Evolutionary conservation across 139 green algal genomes (phyloP), one percentile per base, ranked within the genome.

Genomic region (Haematococcus lacustris): DNA sequence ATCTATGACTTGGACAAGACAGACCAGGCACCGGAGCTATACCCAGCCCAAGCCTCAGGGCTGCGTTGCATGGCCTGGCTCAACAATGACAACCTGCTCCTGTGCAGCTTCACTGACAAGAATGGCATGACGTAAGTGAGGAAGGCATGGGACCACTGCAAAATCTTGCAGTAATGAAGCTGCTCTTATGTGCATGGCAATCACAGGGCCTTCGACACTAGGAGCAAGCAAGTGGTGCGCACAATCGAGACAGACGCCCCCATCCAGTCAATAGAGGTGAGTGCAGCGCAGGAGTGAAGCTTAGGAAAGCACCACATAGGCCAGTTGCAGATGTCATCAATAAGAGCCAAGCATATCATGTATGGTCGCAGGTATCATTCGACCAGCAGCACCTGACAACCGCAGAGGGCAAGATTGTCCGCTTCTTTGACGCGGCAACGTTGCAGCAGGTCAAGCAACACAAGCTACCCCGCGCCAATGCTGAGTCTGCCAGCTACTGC

Each of bases 1-100:
- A 71, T 98, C 1, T 99, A 85, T 61, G 93, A 99, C 70, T 70
- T 99, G 26, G 75, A 82, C 7, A 78, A 79, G 41, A 86, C 88
- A 0, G 89, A 92, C 0, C 86, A 87, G 9, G 84, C 85, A 17
- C 91, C 93, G 33, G 41, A 71, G 6, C 71, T 76, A 67, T 74
- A 92, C 21, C 61, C 73, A 33, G 33, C 50, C 0, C 64, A 83
- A 0, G 50, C 51, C 1, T 74, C 83, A 30, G 75, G 73, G 32
- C 86, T 98, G 34, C 87, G 91, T 5, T 81, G 68, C 39, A 75
- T 82, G 3, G 61, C 80, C 34, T 98, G 83, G 76, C 81, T 88
- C 17, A 65, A 83, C 26, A 74, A 93, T 71, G 91, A 97, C 77
- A 89, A 86, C 33, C 47, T 87, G 21, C 74, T 98, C 37, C 53